These are phyloP conservation scores for Eucalyptus marginata DNA, from an alignment of 345 rosid species.

Conservation along the genomic window DNA sequence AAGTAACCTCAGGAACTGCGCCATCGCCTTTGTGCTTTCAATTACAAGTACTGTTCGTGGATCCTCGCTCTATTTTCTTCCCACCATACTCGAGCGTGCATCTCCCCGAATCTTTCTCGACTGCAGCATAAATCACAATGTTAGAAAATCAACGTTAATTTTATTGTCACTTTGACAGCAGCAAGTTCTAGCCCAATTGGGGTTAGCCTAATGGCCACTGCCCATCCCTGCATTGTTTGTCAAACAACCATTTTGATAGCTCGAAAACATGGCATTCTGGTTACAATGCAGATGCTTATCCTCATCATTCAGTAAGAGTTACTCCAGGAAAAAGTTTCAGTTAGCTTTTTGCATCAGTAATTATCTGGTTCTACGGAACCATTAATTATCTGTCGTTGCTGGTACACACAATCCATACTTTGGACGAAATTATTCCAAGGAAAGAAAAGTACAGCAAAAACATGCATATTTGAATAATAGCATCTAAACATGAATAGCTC, in stretches of 20 bases:
- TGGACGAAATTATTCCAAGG: not conserved
- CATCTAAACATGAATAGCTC: not conserved
- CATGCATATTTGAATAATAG: not conserved
- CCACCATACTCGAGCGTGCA: conserved; percentile 99
- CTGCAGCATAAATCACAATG: conserved; percentile 15
- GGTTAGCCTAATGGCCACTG: not conserved
- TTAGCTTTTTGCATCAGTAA: not conserved
- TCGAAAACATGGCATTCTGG: not conserved
- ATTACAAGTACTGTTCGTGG: conserved; percentile 81
- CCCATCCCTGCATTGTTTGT: not conserved
- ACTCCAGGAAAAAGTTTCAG: not conserved
- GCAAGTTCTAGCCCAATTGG: not conserved
- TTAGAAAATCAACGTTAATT: not conserved
- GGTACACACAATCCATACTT: not conserved
- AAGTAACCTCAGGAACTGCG: not conserved
- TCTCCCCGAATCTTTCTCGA: conserved; percentile 93
- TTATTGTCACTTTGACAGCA: not conserved
- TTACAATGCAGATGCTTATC: not conserved
- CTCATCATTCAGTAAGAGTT: not conserved
- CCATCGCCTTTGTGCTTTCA: not conserved
- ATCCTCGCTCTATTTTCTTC: conserved; percentile 95
- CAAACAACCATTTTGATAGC: not conserved
- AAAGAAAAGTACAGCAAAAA: not conserved
- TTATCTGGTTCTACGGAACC: not conserved
- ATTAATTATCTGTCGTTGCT: not conserved